Evolutionary conservation across 495 filamentous ascomycete species (phyloP).

Genomic region (Trichoderma asperelloides): DNA sequence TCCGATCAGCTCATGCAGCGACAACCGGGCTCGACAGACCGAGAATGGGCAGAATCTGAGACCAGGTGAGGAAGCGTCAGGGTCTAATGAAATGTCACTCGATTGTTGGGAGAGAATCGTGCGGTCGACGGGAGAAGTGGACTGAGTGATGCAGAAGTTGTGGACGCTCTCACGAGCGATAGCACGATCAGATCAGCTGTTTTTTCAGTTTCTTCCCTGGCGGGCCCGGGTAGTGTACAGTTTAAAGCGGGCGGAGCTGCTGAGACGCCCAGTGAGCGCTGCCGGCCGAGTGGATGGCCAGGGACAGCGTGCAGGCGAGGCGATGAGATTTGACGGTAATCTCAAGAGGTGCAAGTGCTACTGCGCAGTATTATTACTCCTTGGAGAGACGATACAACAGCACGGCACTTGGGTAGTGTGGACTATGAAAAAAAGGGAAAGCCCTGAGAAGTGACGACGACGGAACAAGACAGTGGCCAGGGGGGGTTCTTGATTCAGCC

Average conservation of each 20-base stretch:
- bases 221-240: neutral
- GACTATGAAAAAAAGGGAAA: neutral
- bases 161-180: slow-evolving; percentile 5
- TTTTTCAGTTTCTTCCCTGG: neutral
- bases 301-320: neutral
- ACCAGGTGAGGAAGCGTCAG: neutral
- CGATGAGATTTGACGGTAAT: neutral
- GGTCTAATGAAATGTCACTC: neutral
- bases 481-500: no score
- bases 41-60: neutral
- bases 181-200: slow-evolving; percentile 6
- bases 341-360: neutral
- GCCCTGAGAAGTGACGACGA: no score
- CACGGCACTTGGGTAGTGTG: neutral
- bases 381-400: neutral
- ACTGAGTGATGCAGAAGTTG: slow-evolving; percentile 4
- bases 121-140: slow-evolving; percentile 3
- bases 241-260: slow-evolving; percentile 2
- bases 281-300: neutral
- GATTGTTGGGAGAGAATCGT: neutral
- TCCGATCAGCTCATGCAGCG: slow-evolving; percentile 26
- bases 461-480: no score
- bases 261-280: neutral
- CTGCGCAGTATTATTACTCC: neutral
- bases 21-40: neutral